These are phyloP conservation scores for Canavalia ensiformis DNA, from an alignment of 306 rosid species.

Conservation along the genomic window DNA sequence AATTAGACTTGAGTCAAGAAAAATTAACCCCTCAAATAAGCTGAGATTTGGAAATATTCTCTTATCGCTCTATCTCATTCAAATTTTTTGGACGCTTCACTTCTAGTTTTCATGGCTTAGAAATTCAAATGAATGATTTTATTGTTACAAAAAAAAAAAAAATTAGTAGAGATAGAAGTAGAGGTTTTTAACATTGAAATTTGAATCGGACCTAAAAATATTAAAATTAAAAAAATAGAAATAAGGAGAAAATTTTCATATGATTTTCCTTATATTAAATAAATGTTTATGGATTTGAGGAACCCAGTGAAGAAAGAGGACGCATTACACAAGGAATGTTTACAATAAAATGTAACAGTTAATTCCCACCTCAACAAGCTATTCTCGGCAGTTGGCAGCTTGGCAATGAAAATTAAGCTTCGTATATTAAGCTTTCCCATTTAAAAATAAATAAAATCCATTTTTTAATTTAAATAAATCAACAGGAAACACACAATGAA, in stretches of 20 bases:
- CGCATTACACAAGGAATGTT: conserved; percentile 47
- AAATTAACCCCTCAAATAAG: conserved; percentile 12
- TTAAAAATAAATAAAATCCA: conserved; percentile 26
- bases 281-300: not conserved
- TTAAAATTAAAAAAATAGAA: not conserved
- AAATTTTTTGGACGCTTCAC: not conserved
- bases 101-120: not conserved
- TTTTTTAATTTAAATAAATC: conserved; percentile 27
- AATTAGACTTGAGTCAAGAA: too few species aligned
- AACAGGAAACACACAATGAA: conserved; percentile 43
- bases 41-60: not conserved
- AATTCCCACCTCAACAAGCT: conserved; percentile 74
- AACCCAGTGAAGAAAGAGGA: not conserved
- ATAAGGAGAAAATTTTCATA: not conserved
- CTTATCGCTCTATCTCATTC: not conserved
- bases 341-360: conserved; percentile 50
- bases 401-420: conserved; percentile 54
- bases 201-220: not conserved
- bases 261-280: not conserved
- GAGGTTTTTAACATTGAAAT: not conserved
- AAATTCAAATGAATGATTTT: not conserved
- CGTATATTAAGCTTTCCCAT: conserved; percentile 43
- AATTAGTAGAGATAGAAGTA: not conserved
- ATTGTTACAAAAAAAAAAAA: not conserved
- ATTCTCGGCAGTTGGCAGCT: conserved; percentile 82